Percentiles rank a stretch among this genome's conserved stretches.
Conservation (phyloP, 805 yeast genomes). For the Starmerella sp. region DNA sequence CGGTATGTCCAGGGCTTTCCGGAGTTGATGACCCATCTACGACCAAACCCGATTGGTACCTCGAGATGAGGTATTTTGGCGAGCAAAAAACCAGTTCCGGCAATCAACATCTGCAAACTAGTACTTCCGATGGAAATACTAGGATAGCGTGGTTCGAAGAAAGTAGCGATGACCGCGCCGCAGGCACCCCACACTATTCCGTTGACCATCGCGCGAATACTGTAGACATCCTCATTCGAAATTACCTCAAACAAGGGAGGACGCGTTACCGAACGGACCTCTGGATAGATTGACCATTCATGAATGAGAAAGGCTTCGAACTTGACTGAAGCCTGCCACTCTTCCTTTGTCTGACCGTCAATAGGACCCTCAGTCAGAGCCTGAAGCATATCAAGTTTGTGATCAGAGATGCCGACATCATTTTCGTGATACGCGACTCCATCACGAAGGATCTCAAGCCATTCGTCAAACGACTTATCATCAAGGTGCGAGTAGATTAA, state of each 20-base stretch:
- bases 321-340: constrained; percentile 19
- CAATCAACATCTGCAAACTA: constrained; percentile 49
- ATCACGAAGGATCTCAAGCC: constrained; percentile 33
- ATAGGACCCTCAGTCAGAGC: constrained; percentile 21
- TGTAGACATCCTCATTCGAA: constrained; percentile 31
- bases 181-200: constrained; percentile 41
- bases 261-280: constrained; percentile 47
- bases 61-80: constrained; percentile 20
- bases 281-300: constrained; percentile 47
- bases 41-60: constrained; percentile 5
- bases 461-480: constrained; percentile 31
- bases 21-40: constrained; percentile 28
- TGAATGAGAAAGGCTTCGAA: constrained; percentile 36
- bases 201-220: constrained; percentile 24
- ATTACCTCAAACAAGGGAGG: constrained; percentile 45
- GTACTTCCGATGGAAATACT: constrained; percentile 38
- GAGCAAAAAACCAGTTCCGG: constrained; percentile 43
- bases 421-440: constrained; percentile 34
- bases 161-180: constrained; percentile 34
- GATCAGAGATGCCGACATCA: constrained; percentile 39
- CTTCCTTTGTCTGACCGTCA: constrained; percentile 18
- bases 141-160: constrained; percentile 42
- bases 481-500: constrained; percentile 11
- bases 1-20: constrained; percentile 40
- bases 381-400: constrained; percentile 31